Percentiles rank a stretch among this genome's conserved stretches.
Conservation (phyloP, 2,329 filamentous ascomycete species). For the Aspergillus tanneri region DNA sequence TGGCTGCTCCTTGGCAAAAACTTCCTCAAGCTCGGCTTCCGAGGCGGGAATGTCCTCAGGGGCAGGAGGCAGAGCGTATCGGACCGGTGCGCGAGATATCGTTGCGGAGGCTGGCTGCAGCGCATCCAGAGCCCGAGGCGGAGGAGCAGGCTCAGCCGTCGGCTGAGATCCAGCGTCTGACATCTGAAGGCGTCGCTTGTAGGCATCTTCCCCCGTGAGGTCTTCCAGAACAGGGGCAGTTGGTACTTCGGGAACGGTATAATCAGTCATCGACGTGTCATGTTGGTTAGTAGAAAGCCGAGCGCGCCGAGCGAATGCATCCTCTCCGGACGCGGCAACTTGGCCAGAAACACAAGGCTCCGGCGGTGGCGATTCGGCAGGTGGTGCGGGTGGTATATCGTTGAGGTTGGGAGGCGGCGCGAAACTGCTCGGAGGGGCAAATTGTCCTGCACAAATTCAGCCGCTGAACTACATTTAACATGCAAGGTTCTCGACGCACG, state of each 20-base stretch:
- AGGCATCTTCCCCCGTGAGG: slow-evolving; percentile 27
- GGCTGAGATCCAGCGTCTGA: slow-evolving; percentile 22
- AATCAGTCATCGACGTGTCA: slow-evolving; percentile 17
- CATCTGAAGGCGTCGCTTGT: slow-evolving; percentile 27
- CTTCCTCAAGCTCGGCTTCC: slow-evolving; percentile 52
- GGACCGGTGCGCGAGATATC: slow-evolving; percentile 76
- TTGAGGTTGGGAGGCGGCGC: slow-evolving; percentile 52
- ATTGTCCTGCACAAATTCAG: slow-evolving; percentile 40
- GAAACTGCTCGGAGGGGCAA: slow-evolving; percentile 53
- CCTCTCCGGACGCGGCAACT: slow-evolving; percentile 65
- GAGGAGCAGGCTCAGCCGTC: slow-evolving; percentile 24
- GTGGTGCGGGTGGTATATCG: slow-evolving; percentile 32
- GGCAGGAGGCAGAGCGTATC: slow-evolving; percentile 61
- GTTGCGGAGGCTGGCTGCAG: slow-evolving; percentile 51
- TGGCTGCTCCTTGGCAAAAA: slow-evolving; percentile 41
- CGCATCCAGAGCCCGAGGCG: slow-evolving; percentile 40
- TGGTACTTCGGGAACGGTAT: slow-evolving; percentile 31
- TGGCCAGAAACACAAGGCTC: slow-evolving; percentile 48
- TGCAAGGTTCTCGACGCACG: slow-evolving; percentile 38
- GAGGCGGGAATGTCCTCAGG: slow-evolving; percentile 54
- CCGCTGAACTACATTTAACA: not conserved
- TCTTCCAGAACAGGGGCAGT: slow-evolving; percentile 32
- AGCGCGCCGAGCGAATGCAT: slow-evolving; percentile 65
- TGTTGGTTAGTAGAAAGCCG: slow-evolving; percentile 50
- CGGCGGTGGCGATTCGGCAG: slow-evolving; percentile 24